A percentile compares a stretch with the other conserved stretches of the same genome.
Evolutionary conservation across 2,329 filamentous ascomycete genomes (phyloP).

Genomic region (Hymenoscyphus repandus): DNA sequence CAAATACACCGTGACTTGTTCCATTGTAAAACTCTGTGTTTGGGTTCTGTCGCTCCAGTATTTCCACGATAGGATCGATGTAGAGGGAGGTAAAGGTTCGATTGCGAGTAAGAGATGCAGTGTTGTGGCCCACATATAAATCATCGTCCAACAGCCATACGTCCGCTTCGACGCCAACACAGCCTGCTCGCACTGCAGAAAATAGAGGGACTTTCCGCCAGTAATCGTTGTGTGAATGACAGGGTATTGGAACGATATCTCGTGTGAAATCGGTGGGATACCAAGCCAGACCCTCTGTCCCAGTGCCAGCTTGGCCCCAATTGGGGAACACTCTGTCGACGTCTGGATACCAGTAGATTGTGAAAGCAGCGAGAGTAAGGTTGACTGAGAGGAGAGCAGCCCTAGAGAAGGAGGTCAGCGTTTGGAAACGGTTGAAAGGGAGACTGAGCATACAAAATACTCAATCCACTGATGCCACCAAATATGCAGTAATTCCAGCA

Average conservation of each 20-base stretch:
- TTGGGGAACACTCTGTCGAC: conserved; percentile 29
- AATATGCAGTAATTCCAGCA: conserved; percentile 31
- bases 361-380: conserved; percentile 30
- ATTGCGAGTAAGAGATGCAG: conserved; percentile 45
- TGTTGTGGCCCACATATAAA: conserved; percentile 60
- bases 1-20: conserved; percentile 50
- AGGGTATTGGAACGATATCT: conserved; percentile 49
- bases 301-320: conserved; percentile 36
- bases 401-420: conserved; percentile 19
- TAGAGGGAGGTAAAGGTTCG: conserved; percentile 60
- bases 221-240: conserved; percentile 69
- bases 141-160: conserved; percentile 56
- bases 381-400: conserved; percentile 32
- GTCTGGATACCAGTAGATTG: conserved; percentile 27
- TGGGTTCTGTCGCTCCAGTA: conserved; percentile 51
- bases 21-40: conserved; percentile 41
- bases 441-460: conserved; percentile 32
- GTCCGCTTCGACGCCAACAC: conserved; percentile 63
- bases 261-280: conserved; percentile 48
- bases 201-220: conserved; percentile 59
- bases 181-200: conserved; percentile 54
- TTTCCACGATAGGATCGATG: conserved; percentile 54
- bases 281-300: conserved; percentile 37
- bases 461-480: conserved; percentile 33
- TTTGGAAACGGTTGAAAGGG: background rate